phyloP scores from a whole-genome alignment of 805 yeast genomes.

The Candida awuae region DNA sequence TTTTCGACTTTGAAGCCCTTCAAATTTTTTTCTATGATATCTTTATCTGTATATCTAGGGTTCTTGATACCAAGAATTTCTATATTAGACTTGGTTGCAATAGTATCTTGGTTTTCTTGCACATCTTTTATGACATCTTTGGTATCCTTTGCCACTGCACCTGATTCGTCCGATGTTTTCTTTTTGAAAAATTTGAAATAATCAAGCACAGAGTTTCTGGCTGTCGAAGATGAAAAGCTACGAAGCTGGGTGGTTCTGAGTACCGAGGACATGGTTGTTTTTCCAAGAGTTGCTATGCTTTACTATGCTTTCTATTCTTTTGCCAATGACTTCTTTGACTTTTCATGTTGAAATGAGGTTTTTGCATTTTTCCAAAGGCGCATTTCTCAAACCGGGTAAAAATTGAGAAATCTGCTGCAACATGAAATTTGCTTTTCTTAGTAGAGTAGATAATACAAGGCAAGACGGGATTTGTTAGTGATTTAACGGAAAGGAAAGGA shows the following conservation, averaged over 20 bases:
- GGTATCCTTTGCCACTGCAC: conserved; percentile 19
- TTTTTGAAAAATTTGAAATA: conserved; percentile 28
- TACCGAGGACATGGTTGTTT: background rate
- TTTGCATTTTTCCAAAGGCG: background rate
- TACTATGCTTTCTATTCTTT: background rate
- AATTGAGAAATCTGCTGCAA: too few relatives aligned
- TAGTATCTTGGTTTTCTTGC: conserved; percentile 17
- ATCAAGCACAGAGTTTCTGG: conserved; percentile 22
- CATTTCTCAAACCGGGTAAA: background rate
- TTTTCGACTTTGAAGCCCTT: conserved; percentile 25
- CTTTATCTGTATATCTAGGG: conserved; percentile 20
- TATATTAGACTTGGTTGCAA: conserved; percentile 15
- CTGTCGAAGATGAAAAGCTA: conserved; percentile 14
- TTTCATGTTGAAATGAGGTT: background rate
- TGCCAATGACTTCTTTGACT: background rate
- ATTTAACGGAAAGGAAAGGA: background rate
- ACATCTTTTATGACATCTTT: conserved; percentile 25
- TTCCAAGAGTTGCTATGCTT: background rate
- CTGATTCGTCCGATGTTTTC: conserved; percentile 5
- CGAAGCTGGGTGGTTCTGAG: conserved; percentile 3
- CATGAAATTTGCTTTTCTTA: too few relatives aligned
- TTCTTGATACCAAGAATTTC: conserved; percentile 27
- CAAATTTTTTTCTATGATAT: conserved; percentile 17
- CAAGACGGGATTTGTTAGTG: too few relatives aligned
- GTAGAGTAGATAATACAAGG: too few relatives aligned